Base-by-base conservation (phyloP, 2,329 filamentous ascomycete species). In the Monilinia aucupariae region DNA sequence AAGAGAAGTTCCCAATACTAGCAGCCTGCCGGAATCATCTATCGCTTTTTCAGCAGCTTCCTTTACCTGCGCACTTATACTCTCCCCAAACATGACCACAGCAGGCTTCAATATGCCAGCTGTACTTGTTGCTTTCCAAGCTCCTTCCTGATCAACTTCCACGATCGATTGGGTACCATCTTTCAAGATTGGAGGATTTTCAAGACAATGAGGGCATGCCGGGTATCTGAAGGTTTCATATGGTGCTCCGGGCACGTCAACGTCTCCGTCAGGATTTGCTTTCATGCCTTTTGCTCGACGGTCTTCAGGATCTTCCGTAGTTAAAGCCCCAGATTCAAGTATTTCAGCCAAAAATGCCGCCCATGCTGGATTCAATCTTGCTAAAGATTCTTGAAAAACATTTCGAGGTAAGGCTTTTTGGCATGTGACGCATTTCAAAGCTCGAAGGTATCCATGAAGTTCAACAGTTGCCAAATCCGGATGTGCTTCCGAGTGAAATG, bases 21-120 rank as follows among this genome's bases (percentile, higher is more conserved):
- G 79, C 43, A 97, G 76, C 64, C 85, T 84, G 7, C 85, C 86
- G 1, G 91, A 89, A 34, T 82, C 81, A 71, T 97, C 90, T 56
- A 97, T 85, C 15, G 89, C 89, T 34, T 85, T 78, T 72, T 97
- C 92, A 1, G 92, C 93, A 0, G 85, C 86, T 1, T 78, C 75
- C 74, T 96, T 97, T 43, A 92, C 86, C 1, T 77, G 71, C 1
- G 77, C 75, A 0, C 84, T 79, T 56, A 97, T 96, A 64, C 85
- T 92, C 76, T 97, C 94, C 20, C 94, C 94, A 74, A 97, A 97
- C 91, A 97, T 97, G 70, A 92, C 87, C 2, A 99, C 92, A 0
- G 90, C 90, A 4, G 94, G 94, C 73, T 97, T 97, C 62, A 99
- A 75, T 45, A 97, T 85, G 2, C 93, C 94, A 0, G 86, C 90